phyloP scores from a whole-genome alignment of 306 rosid genomes.

The Echinosophora koreensis region DNA sequence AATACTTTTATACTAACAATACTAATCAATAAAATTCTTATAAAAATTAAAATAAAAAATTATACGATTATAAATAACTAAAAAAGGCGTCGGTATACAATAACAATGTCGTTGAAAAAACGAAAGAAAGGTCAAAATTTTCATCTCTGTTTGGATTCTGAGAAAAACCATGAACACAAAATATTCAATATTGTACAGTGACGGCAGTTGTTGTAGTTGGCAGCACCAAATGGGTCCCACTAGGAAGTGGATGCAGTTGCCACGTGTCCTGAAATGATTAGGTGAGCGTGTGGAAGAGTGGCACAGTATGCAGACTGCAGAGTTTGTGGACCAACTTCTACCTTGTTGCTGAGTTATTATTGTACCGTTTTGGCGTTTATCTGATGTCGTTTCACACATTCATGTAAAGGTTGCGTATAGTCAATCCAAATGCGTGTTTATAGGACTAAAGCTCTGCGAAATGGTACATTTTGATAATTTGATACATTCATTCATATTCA shows the following conservation, averaged over 20 bases:
- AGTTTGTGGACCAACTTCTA: slow-evolving; percentile 45
- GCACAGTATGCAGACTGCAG: slow-evolving; percentile 4
- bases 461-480: background rate
- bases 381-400: slow-evolving; percentile 46
- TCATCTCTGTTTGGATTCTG: background rate
- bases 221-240: slow-evolving; percentile 36
- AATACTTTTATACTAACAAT: no score
- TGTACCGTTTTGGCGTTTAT: slow-evolving; percentile 53
- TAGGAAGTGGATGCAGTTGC: background rate
- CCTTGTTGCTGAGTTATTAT: background rate
- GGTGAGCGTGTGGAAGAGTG: slow-evolving; percentile 62
- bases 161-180: background rate
- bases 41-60: no score
- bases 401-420: slow-evolving; percentile 26
- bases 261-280: slow-evolving; percentile 53
- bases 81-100: no score
- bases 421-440: slow-evolving; percentile 46
- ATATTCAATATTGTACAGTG: slow-evolving; percentile 26
- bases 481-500: background rate
- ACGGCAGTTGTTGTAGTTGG: slow-evolving; percentile 49
- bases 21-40: no score
- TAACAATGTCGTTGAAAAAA: background rate
- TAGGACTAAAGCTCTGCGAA: slow-evolving; percentile 5
- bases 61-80: no score
- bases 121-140: background rate